Evolutionary conservation across 2,329 filamentous ascomycete species (phyloP).

Genomic region (Calonectria pseudoreteaudii): DNA sequence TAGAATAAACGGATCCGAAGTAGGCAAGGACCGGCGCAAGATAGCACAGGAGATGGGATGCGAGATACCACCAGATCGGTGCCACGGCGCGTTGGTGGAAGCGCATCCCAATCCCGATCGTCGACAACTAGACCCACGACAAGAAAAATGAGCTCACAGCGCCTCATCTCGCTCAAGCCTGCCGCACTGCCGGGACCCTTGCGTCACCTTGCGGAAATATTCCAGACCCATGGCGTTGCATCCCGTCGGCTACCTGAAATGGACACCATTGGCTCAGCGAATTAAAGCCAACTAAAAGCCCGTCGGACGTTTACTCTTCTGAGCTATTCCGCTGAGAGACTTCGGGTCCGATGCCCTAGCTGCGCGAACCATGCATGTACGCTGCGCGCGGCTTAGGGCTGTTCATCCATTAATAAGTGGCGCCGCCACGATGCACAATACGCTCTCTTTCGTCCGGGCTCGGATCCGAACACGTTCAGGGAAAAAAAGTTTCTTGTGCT

Average conservation of each 20-base stretch:
- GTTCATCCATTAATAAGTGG: not conserved
- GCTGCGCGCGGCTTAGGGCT: not conserved
- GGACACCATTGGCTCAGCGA: not conserved
- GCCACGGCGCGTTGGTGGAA: conserved; percentile 6
- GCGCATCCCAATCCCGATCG: conserved; percentile 27
- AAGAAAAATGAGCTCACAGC: conserved; percentile 1
- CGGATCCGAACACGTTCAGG: too few species aligned
- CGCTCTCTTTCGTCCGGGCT: too few species aligned
- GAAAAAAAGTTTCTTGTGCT: not conserved
- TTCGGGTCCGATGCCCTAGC: not conserved
- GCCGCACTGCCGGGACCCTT: conserved; percentile 11
- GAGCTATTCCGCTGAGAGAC: not conserved
- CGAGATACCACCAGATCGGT: conserved; percentile 29
- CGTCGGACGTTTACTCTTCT: conserved; percentile 29
- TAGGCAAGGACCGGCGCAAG: not conserved
- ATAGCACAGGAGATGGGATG: conserved; percentile 19
- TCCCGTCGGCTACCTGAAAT: conserved; percentile 2
- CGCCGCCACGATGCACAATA: not conserved
- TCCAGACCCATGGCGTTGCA: not conserved
- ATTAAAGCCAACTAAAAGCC: conserved; percentile 13
- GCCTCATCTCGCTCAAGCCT: conserved; percentile 29
- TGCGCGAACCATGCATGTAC: not conserved
- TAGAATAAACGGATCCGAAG: not conserved
- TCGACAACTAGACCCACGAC: not conserved
- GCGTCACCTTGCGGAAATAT: not conserved